A percentile compares a stretch with the other conserved stretches of the same genome.
These are phyloP conservation scores for Globisporangium paroecandrum DNA, from an alignment of 352 stramenopile species.

Conservation along the genomic window DNA sequence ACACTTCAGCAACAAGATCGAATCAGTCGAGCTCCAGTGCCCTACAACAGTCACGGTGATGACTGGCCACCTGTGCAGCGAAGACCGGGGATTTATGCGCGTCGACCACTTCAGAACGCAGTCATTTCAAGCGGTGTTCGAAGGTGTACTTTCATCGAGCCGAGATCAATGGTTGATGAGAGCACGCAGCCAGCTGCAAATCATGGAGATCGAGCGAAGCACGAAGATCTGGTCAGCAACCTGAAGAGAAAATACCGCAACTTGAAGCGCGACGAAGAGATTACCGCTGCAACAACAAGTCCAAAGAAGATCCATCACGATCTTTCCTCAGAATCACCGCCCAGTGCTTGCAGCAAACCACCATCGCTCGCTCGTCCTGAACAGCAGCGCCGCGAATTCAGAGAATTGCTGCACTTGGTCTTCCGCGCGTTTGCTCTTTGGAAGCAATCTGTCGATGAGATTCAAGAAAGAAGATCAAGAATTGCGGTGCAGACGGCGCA, in stretches of 20 bases:
- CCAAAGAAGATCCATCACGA: background rate
- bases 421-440: conserved; percentile 14
- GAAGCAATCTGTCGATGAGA: conserved; percentile 6
- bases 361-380: background rate
- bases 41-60: background rate
- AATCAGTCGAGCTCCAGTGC: background rate
- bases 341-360: background rate
- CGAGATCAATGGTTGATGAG: background rate
- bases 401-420: conserved; percentile 13
- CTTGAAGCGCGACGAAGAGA: conserved; percentile 7
- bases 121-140: background rate
- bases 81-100: too few relatives aligned
- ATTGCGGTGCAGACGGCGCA: background rate
- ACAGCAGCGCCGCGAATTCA: conserved; percentile 7
- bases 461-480: background rate
- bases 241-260: conserved; percentile 14
- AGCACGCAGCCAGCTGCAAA: background rate
- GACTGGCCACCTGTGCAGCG: background rate
- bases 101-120: background rate
- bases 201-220: background rate
- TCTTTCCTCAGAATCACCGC: background rate
- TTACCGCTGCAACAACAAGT: background rate
- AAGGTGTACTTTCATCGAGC: background rate
- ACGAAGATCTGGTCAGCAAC: conserved; percentile 4
- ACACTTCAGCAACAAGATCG: conserved; percentile 1